Evolutionary conservation across 78 protist species (phyloP).

Genomic region (Isochrysis galbana): DNA sequence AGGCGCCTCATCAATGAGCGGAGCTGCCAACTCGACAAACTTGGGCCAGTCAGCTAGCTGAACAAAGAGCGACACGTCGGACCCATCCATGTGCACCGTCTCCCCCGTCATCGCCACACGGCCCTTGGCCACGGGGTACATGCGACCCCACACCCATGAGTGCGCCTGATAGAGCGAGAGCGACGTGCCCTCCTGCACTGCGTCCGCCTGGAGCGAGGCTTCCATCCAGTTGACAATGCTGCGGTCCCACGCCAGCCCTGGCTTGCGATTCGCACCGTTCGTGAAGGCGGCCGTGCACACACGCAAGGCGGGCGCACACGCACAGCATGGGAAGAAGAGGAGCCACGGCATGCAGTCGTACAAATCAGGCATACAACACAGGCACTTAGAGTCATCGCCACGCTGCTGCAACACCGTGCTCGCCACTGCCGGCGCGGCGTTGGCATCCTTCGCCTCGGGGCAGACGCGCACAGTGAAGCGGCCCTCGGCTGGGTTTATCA

Average conservation of each 20-base stretch:
- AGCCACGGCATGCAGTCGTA: background rate
- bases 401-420: background rate
- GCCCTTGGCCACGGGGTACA: background rate
- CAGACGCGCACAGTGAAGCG: background rate
- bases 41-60: background rate
- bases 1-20: background rate
- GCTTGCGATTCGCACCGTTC: background rate
- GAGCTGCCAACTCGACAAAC: background rate
- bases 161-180: background rate
- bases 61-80: background rate
- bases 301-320: background rate
- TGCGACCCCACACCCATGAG: background rate
- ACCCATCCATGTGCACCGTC: background rate
- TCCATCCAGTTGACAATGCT: background rate
- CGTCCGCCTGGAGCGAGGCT: background rate
- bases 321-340: background rate
- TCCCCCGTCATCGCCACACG: background rate
- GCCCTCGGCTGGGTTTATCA: background rate
- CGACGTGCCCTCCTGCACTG: background rate
- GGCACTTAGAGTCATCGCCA: background rate
- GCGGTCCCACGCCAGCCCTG: background rate
- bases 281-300: background rate
- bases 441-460: background rate
- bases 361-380: background rate
- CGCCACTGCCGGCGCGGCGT: background rate